Conservation (phyloP, 2,329 filamentous ascomycete genomes). For the Trichoderma cornu-damae region DNA sequence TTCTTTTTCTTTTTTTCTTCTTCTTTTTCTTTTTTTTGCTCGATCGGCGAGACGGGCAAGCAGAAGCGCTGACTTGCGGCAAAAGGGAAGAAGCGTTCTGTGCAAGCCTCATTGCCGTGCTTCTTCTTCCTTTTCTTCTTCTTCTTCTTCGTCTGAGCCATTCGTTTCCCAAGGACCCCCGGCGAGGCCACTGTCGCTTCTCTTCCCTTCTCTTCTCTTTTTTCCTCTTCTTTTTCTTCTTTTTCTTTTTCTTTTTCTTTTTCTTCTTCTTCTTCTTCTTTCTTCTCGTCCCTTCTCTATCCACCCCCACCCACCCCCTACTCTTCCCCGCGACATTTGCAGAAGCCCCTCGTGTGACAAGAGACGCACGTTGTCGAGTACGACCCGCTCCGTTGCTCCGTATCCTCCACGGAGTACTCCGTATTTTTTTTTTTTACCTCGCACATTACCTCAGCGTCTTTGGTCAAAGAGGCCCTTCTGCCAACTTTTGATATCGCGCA, state of each 20-base stretch:
- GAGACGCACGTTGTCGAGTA: constrained; percentile 12
- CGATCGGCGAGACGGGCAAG: constrained; percentile 3
- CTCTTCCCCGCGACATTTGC: not conserved
- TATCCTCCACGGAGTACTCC: too few species aligned
- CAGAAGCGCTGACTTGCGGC: not conserved
- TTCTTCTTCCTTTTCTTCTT: not conserved
- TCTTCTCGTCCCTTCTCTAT: not conserved
- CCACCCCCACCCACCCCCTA: not conserved
- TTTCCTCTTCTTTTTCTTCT: too few species aligned
- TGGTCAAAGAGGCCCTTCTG: not conserved
- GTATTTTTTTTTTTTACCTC: too few species aligned
- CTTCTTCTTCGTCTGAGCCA: not conserved
- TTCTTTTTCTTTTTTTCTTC: too few species aligned
- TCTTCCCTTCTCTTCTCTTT: not conserved
- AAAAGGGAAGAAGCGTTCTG: constrained; percentile 4
- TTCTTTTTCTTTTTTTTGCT: too few species aligned
- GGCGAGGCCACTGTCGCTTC: not conserved
- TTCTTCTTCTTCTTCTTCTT: too few species aligned
- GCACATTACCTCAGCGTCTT: not conserved
- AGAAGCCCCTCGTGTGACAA: constrained; percentile 4
- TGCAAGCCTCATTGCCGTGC: not conserved
- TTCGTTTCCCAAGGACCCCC: not conserved
- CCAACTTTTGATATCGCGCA: constrained; percentile 10
- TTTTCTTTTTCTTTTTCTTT: not conserved
- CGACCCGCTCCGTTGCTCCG: constrained; percentile 2